Conservation (phyloP, 2,329 filamentous ascomycete genomes). For the Penicillium sp. region DNA sequence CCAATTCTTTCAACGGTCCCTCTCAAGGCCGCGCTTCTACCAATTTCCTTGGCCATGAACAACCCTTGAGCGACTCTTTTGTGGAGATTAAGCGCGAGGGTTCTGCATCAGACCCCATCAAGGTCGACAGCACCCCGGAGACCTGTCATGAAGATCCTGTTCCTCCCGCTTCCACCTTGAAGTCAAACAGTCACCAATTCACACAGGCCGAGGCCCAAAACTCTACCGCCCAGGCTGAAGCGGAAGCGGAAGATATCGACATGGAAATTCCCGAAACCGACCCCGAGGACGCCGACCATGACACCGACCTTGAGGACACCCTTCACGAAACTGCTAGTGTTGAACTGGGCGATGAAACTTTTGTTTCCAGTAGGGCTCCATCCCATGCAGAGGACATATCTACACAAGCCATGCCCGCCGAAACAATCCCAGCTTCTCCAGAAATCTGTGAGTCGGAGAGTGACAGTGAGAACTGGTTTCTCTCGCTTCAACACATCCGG, state of each 20-base stretch:
- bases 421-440: constrained; percentile 1
- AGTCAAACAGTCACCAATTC: neutral
- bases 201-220: neutral
- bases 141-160: neutral
- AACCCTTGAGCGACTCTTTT: constrained; percentile 1
- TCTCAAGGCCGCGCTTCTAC: neutral
- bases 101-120: neutral
- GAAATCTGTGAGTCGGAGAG: constrained; percentile 5
- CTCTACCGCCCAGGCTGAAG: neutral
- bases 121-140: neutral
- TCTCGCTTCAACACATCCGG: constrained; percentile 27
- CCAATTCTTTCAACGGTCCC: constrained; percentile 19
- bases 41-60: neutral
- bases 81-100: constrained; percentile 10
- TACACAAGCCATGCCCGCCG: neutral
- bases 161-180: neutral
- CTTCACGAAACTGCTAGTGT: constrained; percentile 38
- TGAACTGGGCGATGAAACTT: constrained; percentile 35
- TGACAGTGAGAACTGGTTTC: constrained; percentile 32
- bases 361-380: constrained; percentile 6
- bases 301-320: constrained; percentile 10
- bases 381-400: neutral
- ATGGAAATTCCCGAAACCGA: constrained; percentile 12
- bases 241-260: neutral
- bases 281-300: constrained; percentile 2